Conservation (phyloP, 2,329 filamentous ascomycete species). For the Ophiobolus disseminans region DNA sequence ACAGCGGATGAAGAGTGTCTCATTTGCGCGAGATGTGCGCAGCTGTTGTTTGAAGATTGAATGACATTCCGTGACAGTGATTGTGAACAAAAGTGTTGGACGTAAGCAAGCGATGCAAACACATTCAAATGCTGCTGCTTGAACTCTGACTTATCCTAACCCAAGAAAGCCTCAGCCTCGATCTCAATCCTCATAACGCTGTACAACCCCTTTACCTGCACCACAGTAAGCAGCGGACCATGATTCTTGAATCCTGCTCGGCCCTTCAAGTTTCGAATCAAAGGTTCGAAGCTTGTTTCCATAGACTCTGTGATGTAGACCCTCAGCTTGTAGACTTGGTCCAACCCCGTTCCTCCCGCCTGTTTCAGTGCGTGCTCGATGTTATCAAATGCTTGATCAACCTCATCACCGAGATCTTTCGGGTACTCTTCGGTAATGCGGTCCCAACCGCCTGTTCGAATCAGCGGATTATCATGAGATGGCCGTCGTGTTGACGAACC, state of each 20-base stretch:
- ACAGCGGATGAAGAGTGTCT: no score
- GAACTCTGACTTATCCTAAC: no score
- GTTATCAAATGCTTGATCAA: conserved; percentile 59
- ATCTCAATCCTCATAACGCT: conserved; percentile 34
- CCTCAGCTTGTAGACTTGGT: conserved; percentile 52
- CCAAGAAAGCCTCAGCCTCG: conserved; percentile 29
- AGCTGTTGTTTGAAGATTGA: no score
- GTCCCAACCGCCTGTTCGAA: conserved; percentile 33
- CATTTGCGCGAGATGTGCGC: no score
- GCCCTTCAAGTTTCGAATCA: conserved; percentile 24
- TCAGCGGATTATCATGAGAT: neutral
- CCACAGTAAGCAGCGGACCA: conserved; percentile 30
- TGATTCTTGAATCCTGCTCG: conserved; percentile 27
- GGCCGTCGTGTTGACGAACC: conserved; percentile 12
- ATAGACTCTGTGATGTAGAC: conserved; percentile 25
- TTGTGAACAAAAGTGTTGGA: no score
- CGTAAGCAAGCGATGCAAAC: no score
- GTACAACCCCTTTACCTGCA: conserved; percentile 30
- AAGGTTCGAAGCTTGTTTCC: conserved; percentile 15
- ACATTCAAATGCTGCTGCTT: no score
- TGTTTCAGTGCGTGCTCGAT: conserved; percentile 59
- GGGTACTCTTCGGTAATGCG: conserved; percentile 30
- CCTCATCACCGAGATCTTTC: conserved; percentile 20
- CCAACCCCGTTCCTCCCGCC: conserved; percentile 62
- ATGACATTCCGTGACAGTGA: no score